Conservation (phyloP, 208 protist species). For the Trypanosoma brucei region DNA sequence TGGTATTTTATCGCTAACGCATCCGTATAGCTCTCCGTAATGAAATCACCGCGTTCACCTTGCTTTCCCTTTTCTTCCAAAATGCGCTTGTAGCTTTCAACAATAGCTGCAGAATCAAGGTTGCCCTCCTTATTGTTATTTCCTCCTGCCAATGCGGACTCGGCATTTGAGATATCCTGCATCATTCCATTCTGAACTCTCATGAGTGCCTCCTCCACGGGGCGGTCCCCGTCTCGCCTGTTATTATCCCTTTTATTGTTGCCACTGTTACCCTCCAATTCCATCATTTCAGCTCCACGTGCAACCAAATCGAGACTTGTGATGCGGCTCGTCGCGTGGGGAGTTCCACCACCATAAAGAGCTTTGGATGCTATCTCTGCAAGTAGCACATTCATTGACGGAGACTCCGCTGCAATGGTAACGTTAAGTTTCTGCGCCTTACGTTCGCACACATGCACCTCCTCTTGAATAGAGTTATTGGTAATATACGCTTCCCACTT, state of each 20-base stretch:
- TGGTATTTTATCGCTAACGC: conserved; percentile 84
- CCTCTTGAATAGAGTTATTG: conserved; percentile 3
- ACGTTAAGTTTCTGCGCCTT: conserved; percentile 7
- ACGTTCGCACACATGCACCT: conserved; percentile 3
- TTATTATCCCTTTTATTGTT: conserved; percentile 2
- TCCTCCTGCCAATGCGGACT: conserved; percentile 4
- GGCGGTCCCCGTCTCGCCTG: conserved; percentile 13
- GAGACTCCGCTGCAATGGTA: conserved; percentile 24
- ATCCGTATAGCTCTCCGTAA: conserved; percentile 73
- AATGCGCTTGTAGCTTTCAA: conserved; percentile 39
- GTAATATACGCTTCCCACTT: conserved; percentile 25
- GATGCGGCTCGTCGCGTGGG: conserved; percentile 42
- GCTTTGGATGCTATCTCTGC: conserved; percentile 45
- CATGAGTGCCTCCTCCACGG: conserved; percentile 24
- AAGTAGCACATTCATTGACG: conserved; percentile 60
- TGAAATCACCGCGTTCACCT: conserved; percentile 60
- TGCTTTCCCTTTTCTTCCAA: conserved; percentile 43
- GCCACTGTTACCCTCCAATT: conserved; percentile 1
- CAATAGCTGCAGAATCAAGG: conserved; percentile 19
- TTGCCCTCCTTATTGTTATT: conserved; percentile 26
- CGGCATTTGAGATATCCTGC: conserved; percentile 20
- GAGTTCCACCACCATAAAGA: conserved; percentile 42
- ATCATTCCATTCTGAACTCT: conserved; percentile 34
- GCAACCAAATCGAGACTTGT: conserved; percentile 71
- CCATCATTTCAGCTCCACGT: conserved; percentile 26